These are phyloP conservation scores for Trametes cubensis DNA, from an alignment of 768 basidiomycete genomes.

Conservation along the genomic window DNA sequence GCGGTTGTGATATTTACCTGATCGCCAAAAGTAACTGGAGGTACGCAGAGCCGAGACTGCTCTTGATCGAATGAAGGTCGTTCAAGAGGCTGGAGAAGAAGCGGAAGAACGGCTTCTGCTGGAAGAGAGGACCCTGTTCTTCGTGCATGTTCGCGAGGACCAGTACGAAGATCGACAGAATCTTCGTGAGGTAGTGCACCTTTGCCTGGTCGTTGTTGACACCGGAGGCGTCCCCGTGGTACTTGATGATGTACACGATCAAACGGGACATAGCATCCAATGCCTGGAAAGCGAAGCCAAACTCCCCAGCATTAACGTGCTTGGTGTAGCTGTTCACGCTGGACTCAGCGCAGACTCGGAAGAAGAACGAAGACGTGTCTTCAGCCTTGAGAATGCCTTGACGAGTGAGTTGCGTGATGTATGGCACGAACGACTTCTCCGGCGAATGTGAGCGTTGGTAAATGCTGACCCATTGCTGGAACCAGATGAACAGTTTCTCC, in stretches of 20 bases:
- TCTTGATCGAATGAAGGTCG: constrained; percentile 86
- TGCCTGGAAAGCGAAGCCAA: constrained; percentile 82
- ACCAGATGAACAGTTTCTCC: constrained; percentile 76
- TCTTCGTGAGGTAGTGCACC: constrained; percentile 95
- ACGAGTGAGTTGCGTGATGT: constrained; percentile 95
- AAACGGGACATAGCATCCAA: constrained; percentile 94
- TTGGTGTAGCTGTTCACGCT: constrained; percentile 89
- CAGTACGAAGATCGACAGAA: constrained; percentile 94
- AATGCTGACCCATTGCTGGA: constrained; percentile 94
- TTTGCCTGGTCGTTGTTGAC: constrained; percentile 94
- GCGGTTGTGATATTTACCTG: constrained; percentile 52
- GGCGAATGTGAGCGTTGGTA: constrained; percentile 90
- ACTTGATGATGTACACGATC: constrained; percentile 98
- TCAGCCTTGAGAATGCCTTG: constrained; percentile 96
- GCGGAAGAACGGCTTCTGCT: constrained; percentile 97
- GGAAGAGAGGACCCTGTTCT: constrained; percentile 88
- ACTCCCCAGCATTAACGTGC: constrained; percentile 70
- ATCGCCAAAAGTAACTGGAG: constrained; percentile 86
- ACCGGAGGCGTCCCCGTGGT: constrained; percentile 94
- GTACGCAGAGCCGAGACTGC: constrained; percentile 84
- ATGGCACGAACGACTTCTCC: constrained; percentile 94
- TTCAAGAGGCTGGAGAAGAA: constrained; percentile 97
- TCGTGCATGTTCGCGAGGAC: constrained; percentile 95
- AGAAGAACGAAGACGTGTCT: constrained; percentile 96
- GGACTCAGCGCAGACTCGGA: constrained; percentile 95